Conservation (phyloP, 441 rosid genomes). For the Euphorbia schlechtendalii region DNA sequence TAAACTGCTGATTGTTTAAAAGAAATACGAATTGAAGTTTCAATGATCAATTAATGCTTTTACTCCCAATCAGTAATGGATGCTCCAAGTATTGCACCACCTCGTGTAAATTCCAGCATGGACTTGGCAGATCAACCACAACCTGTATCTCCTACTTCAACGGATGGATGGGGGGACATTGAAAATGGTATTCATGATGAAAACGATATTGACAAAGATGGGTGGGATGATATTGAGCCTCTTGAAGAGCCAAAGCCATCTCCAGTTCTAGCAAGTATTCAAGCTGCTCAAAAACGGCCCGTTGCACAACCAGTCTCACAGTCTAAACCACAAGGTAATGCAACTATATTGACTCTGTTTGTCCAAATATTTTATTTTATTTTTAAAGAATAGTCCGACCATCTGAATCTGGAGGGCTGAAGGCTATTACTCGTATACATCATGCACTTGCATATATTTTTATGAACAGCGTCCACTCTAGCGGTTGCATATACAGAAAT, state of each 20-base stretch:
- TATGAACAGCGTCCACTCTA: too few species aligned
- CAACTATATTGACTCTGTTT: not conserved
- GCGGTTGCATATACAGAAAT: too few species aligned
- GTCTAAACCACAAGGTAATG: constrained; percentile 66
- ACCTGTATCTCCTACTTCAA: constrained; percentile 85
- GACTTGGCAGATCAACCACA: constrained; percentile 70
- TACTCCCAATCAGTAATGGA: constrained; percentile 40
- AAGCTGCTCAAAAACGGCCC: constrained; percentile 91
- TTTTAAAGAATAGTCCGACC: not conserved
- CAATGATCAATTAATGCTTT: constrained; percentile 15
- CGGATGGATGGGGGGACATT: constrained; percentile 98
- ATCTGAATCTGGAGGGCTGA: too few species aligned
- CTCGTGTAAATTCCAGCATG: constrained; percentile 49
- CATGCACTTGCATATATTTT: too few species aligned
- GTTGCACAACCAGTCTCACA: constrained; percentile 57
- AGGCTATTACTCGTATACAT: too few species aligned
- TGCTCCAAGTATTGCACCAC: constrained; percentile 46
- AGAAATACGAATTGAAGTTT: not conserved
- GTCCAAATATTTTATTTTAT: not conserved
- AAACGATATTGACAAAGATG: constrained; percentile 71
- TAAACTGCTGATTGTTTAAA: too few species aligned
- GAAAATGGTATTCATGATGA: constrained; percentile 79
- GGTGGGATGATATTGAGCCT: constrained; percentile 97
- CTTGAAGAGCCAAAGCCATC: constrained; percentile 81
- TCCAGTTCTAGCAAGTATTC: constrained; percentile 74